These are phyloP conservation scores for Ophiostoma sp. DNA, from an alignment of 2,329 filamentous ascomycete species.

Conservation along the genomic window DNA sequence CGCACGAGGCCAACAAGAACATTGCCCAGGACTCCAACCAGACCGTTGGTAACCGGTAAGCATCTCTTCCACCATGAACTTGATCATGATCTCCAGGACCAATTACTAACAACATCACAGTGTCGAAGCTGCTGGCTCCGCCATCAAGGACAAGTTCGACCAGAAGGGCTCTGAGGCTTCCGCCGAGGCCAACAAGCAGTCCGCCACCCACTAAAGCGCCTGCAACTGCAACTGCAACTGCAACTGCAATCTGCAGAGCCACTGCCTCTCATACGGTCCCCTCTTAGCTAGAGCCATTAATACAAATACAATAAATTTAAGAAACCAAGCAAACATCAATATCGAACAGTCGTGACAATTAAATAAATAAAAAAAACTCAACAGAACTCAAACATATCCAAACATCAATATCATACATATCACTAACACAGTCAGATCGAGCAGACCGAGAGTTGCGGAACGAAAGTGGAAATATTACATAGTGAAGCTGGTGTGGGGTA, in stretches of 20 bases:
- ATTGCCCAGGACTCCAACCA: conserved; percentile 52
- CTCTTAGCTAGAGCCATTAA: background rate
- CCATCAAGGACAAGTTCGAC: conserved; percentile 36
- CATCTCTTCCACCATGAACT: background rate
- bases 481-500: background rate
- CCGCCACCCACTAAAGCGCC: conserved; percentile 36
- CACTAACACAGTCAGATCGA: background rate
- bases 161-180: conserved; percentile 34
- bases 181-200: conserved; percentile 39
- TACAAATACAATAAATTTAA: background rate
- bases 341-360: background rate
- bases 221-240: background rate
- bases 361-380: background rate
- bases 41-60: conserved; percentile 42
- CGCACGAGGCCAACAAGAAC: conserved; percentile 58
- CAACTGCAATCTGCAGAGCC: background rate
- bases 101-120: conserved; percentile 27
- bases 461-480: background rate
- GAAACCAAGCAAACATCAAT: background rate
- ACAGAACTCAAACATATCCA: background rate
- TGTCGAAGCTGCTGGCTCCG: conserved; percentile 32
- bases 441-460: background rate
- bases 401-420: background rate
- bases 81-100: background rate
- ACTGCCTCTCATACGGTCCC: background rate